Conservation (phyloP, 2,329 filamentous ascomycete genomes). For the Xylariaceae sp. region DNA sequence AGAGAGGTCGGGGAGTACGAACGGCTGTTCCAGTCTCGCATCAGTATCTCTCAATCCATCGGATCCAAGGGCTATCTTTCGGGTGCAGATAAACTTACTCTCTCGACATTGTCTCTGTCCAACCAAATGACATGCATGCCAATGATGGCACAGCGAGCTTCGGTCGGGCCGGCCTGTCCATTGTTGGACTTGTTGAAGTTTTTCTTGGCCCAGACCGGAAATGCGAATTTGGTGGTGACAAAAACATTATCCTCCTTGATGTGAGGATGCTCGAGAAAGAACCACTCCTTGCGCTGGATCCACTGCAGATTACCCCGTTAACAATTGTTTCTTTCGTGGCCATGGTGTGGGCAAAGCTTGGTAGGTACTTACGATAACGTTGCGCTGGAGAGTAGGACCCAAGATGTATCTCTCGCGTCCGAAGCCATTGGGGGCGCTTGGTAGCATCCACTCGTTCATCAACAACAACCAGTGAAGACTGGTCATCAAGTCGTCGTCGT, state of each 20-base stretch:
- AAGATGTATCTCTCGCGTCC: neutral
- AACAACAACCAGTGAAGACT: constrained; percentile 2
- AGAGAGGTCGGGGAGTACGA: too few relatives aligned
- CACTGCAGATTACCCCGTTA: constrained; percentile 1
- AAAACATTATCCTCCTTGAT: neutral
- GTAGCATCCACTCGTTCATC: neutral
- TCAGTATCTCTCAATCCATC: too few relatives aligned
- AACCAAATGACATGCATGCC: constrained; percentile 5
- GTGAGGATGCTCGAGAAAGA: neutral
- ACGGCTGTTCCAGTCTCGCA: too few relatives aligned
- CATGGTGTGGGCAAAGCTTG: neutral
- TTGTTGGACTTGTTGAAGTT: neutral
- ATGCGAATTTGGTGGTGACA: neutral
- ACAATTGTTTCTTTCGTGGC: neutral
- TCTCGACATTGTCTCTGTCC: neutral
- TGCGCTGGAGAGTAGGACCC: neutral
- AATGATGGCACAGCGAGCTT: constrained; percentile 4
- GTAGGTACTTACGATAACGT: neutral
- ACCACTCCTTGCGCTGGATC: constrained; percentile 2
- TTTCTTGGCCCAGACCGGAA: neutral
- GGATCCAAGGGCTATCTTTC: too few relatives aligned
- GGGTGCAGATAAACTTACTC: neutral
- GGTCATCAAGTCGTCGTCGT: constrained; percentile 4
- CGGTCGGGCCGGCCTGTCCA: neutral
- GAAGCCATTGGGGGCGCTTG: neutral